phyloP scores from a whole-genome alignment of 2,329 filamentous ascomycete genomes.

The Emmonsiellopsis sp. region DNA sequence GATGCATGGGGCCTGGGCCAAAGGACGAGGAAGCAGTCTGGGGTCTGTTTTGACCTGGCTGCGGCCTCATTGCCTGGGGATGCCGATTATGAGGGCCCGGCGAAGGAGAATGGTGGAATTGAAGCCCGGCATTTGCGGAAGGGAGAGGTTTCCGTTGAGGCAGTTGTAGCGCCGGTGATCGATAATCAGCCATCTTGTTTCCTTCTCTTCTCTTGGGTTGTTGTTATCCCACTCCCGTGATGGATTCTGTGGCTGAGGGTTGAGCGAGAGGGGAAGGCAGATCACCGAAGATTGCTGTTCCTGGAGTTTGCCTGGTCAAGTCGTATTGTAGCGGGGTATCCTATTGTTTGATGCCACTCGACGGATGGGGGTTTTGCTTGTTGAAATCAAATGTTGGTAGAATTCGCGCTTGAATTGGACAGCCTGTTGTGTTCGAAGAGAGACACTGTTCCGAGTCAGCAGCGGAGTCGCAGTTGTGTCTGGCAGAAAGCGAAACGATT shows the following conservation, averaged over 20 bases:
- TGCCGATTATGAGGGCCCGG: neutral
- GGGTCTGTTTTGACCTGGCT: slow-evolving; percentile 9
- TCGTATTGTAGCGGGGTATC: too few species aligned
- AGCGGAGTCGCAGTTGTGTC: too few species aligned
- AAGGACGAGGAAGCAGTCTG: slow-evolving; percentile 10
- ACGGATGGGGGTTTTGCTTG: too few species aligned
- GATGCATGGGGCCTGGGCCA: slow-evolving; percentile 8
- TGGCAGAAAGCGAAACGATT: too few species aligned
- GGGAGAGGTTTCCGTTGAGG: slow-evolving; percentile 12
- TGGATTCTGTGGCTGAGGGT: neutral
- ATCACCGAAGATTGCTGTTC: too few species aligned
- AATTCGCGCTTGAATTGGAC: too few species aligned
- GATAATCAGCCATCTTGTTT: slow-evolving; percentile 12
- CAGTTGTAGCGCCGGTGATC: slow-evolving; percentile 10
- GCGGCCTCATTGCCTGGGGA: neutral
- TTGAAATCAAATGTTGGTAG: too few species aligned
- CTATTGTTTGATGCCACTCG: too few species aligned
- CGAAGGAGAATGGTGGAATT: slow-evolving; percentile 9
- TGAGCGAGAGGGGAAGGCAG: neutral
- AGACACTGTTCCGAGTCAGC: too few species aligned
- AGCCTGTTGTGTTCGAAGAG: too few species aligned
- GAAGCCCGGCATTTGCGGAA: slow-evolving; percentile 11
- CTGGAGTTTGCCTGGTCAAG: too few species aligned
- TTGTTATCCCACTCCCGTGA: neutral
- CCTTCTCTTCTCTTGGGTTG: neutral